phyloP scores from a whole-genome alignment of 2,329 filamentous ascomycete species.

The Colletotrichum sp. region DNA sequence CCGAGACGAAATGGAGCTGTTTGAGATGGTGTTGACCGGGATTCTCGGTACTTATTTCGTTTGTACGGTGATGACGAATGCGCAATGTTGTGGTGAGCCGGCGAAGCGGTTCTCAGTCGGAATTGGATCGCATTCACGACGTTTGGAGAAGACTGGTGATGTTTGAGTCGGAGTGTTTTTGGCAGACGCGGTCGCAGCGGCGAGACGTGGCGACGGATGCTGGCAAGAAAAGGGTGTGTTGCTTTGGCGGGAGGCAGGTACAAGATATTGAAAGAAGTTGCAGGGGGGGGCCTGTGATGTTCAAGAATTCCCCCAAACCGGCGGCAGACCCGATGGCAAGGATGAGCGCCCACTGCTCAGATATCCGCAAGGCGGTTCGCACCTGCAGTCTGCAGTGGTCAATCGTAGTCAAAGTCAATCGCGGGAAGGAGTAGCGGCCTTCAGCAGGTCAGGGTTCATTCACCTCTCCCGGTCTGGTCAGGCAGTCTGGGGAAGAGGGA shows the following conservation, averaged over 20 bases:
- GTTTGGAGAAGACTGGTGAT: neutral
- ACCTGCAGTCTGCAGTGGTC: neutral
- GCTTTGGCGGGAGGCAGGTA: neutral
- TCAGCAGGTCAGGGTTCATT: neutral
- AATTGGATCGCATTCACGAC: neutral
- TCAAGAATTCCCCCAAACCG: slow-evolving; percentile 5
- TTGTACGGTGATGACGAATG: neutral
- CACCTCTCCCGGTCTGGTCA: neutral
- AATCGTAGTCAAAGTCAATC: neutral
- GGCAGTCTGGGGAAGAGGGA: slow-evolving; percentile 10
- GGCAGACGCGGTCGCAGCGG: neutral
- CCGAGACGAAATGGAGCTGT: slow-evolving; percentile 14
- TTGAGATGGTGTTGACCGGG: neutral
- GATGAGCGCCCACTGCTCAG: neutral
- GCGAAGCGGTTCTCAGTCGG: neutral
- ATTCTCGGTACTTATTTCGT: neutral
- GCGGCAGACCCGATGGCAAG: slow-evolving; percentile 13
- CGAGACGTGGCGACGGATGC: neutral
- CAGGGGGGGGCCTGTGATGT: slow-evolving; percentile 9
- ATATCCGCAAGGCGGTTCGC: neutral
- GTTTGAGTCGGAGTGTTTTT: neutral
- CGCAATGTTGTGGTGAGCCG: neutral
- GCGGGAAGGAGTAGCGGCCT: neutral
- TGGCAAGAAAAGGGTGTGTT: neutral
- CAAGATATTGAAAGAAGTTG: slow-evolving; percentile 8